These are phyloP conservation scores for Abrus precatorius DNA, from an alignment of 306 rosid species.

Conservation along the genomic window DNA sequence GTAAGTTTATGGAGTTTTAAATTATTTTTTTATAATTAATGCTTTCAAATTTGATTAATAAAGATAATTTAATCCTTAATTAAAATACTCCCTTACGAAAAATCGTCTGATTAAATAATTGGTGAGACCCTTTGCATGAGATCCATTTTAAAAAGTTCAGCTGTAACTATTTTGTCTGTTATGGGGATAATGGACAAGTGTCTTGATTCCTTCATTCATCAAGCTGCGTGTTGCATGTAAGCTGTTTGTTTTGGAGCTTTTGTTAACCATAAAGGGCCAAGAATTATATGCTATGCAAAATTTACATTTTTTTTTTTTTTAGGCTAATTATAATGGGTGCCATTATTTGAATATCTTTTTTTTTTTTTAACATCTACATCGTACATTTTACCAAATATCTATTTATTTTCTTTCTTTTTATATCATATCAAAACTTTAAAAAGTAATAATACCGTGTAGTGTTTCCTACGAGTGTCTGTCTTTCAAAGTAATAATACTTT, in stretches of 20 bases:
- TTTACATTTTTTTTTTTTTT: neutral
- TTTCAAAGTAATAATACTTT: too few species aligned
- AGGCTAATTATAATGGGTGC: too few species aligned
- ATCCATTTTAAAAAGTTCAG: neutral
- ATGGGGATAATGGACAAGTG: neutral
- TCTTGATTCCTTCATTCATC: neutral
- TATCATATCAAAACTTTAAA: too few species aligned
- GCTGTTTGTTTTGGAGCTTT: neutral
- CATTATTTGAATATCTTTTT: too few species aligned
- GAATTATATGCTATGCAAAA: too few species aligned
- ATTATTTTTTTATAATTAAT: neutral
- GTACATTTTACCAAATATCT: too few species aligned
- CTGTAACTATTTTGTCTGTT: constrained; percentile 5
- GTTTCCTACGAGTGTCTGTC: too few species aligned
- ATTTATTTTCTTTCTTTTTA: too few species aligned
- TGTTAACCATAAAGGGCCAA: neutral
- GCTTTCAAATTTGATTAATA: neutral
- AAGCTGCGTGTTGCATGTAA: neutral
- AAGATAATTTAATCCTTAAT: neutral
- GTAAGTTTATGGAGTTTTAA: neutral
- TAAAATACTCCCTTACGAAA: neutral
- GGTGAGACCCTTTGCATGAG: neutral
- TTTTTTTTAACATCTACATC: too few species aligned
- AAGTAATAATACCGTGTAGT: too few species aligned
- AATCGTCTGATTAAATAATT: neutral